Conservation (phyloP, 2,329 filamentous ascomycete genomes). For the Hypomyces rosellus region DNA sequence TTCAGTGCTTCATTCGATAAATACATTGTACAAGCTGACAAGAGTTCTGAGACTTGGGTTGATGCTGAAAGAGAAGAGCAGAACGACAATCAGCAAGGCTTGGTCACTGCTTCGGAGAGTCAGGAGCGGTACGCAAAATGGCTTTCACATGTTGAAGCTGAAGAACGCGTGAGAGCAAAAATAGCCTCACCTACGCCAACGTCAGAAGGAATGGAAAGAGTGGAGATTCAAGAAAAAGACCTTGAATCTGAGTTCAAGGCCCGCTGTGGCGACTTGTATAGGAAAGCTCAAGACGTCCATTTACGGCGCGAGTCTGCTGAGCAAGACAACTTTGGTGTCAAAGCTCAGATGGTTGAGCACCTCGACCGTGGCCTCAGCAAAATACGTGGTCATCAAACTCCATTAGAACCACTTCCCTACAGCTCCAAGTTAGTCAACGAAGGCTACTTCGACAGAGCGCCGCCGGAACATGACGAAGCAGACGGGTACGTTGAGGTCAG, state of each 20-base stretch:
- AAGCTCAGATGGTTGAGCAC: constrained; percentile 42
- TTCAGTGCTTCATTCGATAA: constrained; percentile 48
- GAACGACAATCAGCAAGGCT: background rate
- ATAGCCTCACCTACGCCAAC: constrained; percentile 34
- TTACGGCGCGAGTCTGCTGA: constrained; percentile 15
- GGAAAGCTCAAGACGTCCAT: constrained; percentile 35
- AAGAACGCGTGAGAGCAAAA: constrained; percentile 33
- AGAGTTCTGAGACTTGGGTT: constrained; percentile 33
- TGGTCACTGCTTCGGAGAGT: constrained; percentile 18
- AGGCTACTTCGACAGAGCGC: constrained; percentile 21
- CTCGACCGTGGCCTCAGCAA: constrained; percentile 41
- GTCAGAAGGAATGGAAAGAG: constrained; percentile 33
- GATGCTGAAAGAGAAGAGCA: constrained; percentile 17
- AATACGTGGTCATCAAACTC: constrained; percentile 28
- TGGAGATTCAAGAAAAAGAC: constrained; percentile 40
- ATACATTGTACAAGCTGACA: constrained; percentile 40
- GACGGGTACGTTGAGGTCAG: constrained; percentile 32
- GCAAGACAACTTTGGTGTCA: constrained; percentile 36
- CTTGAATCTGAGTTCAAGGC: constrained; percentile 44
- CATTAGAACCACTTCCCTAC: constrained; percentile 16
- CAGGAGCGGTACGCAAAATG: constrained; percentile 39
- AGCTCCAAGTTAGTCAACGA: constrained; percentile 27
- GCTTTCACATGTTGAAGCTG: constrained; percentile 36
- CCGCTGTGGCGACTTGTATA: constrained; percentile 39
- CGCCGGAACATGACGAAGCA: constrained; percentile 20